Percentiles rank a stretch among this genome's conserved stretches.
phyloP scores from a whole-genome alignment of 2,329 filamentous ascomycete species.

The Mycocentrospora acerina region DNA sequence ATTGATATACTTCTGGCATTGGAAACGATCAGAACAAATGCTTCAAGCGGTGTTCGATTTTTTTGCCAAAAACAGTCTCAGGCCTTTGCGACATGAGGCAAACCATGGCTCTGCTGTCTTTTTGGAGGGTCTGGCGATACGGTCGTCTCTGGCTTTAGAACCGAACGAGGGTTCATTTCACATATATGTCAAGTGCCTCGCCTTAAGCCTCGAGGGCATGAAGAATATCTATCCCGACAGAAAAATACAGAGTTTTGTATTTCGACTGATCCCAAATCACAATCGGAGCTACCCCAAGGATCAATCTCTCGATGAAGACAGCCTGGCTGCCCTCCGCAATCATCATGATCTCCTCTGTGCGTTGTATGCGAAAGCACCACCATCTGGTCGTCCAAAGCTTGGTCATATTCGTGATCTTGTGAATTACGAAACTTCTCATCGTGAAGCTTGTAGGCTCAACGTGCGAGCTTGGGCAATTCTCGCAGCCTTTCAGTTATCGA shows the following conservation, averaged over 20 bases:
- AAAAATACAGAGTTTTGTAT: slow-evolving; percentile 58
- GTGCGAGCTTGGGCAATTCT: slow-evolving; percentile 61
- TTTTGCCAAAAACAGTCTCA: slow-evolving; percentile 57
- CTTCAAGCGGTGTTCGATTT: slow-evolving; percentile 60
- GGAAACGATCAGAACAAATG: slow-evolving; percentile 57
- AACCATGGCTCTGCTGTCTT: slow-evolving; percentile 55
- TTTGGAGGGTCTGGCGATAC: slow-evolving; percentile 51
- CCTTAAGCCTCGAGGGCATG: slow-evolving; percentile 52
- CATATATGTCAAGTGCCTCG: slow-evolving; percentile 60
- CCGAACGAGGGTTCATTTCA: slow-evolving; percentile 58
- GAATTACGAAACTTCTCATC: slow-evolving; percentile 58
- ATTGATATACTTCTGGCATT: slow-evolving; percentile 58
- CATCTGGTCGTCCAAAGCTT: slow-evolving; percentile 54
- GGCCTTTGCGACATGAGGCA: slow-evolving; percentile 55
- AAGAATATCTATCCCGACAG: slow-evolving; percentile 51
- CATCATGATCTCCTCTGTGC: slow-evolving; percentile 63
- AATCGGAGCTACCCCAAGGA: slow-evolving; percentile 63
- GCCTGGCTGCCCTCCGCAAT: slow-evolving; percentile 60
- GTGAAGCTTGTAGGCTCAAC: slow-evolving; percentile 60
- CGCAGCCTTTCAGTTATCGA: slow-evolving; percentile 58
- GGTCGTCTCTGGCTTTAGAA: slow-evolving; percentile 48
- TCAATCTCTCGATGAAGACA: slow-evolving; percentile 52
- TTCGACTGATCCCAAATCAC: slow-evolving; percentile 62
- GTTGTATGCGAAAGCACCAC: slow-evolving; percentile 59
- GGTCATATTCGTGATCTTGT: slow-evolving; percentile 57